Base-by-base conservation (phyloP, 345 rosid species). In the Eucalyptus marginata region DNA sequence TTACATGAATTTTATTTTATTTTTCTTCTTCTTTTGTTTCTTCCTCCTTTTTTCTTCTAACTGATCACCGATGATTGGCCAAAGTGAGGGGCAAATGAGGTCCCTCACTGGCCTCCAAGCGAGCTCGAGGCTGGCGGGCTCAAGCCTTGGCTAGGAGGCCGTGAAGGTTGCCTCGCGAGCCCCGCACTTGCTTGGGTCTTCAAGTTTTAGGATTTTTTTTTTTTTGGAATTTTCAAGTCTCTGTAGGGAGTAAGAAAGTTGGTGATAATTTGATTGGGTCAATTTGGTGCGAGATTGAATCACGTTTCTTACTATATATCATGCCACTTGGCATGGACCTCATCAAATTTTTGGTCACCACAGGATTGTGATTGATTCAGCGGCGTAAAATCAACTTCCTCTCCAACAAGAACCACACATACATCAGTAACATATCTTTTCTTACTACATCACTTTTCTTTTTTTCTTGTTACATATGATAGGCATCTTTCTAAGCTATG, bases 61-160 rank as follows among this genome's bases (percentile, higher is more conserved):
- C 6, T 24, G 4, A 24, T 56, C 1, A 12, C 13, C 4, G 4
- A 52, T 52, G 58, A 52, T 52, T 52, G 56, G 58, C 58, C 24
- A 52, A 52, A 52, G 58, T 18, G 58, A 52, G n/a, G 58, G 56
- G 24, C 1, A 52, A 0, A 52, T 52, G 58, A 52, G 4, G 24
- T 52, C 58, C 58, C 24, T 52, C 58, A 7, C 2, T 3, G 6
- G 11, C 29, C 62, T 24, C n/a, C 11, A 56, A 24, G 29, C 1
- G 12, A 56, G 62, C 29, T 56, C 1, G 0, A 12, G 25, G 27
- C 27, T 22, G 12, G 59, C 1, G 5, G 59, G 27, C 1, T 56
- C 27, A 24, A 56, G 29, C 62, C 62, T 1, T 22, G 0, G 4
- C 11, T 8, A n/a, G 24, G 62, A 22, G 62, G 29, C 13, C 0